Base-by-base conservation (phyloP, 1,139 yeast genomes). In the Meyerozyma athensensis region DNA sequence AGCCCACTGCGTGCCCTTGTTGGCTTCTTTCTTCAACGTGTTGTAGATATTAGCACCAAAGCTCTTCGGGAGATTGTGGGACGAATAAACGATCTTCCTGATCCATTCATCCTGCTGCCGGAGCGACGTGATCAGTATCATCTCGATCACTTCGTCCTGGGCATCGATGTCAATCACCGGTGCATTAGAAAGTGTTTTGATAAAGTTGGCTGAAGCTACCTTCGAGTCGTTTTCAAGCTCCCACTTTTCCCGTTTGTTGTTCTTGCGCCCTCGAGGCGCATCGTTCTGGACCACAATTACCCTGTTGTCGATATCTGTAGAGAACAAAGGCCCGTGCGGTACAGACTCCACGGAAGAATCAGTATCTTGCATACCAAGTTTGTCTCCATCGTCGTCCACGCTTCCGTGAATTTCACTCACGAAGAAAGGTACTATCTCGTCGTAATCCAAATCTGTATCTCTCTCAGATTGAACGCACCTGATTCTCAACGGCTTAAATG, bases 101-200 rank as follows among this genome's bases (percentile, higher is more conserved):
- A 80, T 65, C 96, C 97, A 90, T 69, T 89, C 96, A 43, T 90
- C 97, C 30, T 79, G 81, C 45, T 80, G 87, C 30, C 72, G 72
- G 16, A 90, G 70, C 0, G 95, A 81, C 0, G 95, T 82, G 1
- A 82, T 74, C 22, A 82, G 69, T 33, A 90, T 86, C 72, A 87
- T 86, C 34, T 86, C 94, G 41, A 90, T 54, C 1, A 86, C 85
- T 46, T 87, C 97, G 48, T 87, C 96, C 42, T 83, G 73, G 2
- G 77, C 78, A 53, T 92, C 97, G 26, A 90, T 73, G 1, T 84
- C 74, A 33, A 87, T 67, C 1, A 90, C 75, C 0, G 96, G 87
- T 0, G 92, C 81, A 19, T 63, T 59, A 0, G 80, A 69, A 37
- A 90, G 56, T 8, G 67, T 72, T 41, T 72, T 70, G 33, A 86